A percentile compares a stretch with the other conserved stretches of the same genome.
Evolutionary conservation across 129 eudicot genomes (phyloP).

Genomic region (Cynara cardunculus): DNA sequence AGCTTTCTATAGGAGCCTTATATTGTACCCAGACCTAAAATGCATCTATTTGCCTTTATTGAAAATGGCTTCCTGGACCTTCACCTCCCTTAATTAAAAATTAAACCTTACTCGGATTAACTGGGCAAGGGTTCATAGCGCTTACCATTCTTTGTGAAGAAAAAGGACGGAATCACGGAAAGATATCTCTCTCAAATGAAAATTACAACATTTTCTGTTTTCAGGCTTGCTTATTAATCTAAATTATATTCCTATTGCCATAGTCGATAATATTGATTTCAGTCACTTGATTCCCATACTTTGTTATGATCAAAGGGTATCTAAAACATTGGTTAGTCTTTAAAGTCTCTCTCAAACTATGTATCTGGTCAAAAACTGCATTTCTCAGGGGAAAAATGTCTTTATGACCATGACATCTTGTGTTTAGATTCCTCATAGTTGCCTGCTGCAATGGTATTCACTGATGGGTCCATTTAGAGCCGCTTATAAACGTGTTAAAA

Average conservation of each 20-base stretch:
- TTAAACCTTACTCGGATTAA: no score
- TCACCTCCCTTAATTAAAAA: background rate
- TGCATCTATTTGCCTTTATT: constrained; percentile 1
- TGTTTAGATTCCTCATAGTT: background rate
- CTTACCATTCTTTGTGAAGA: background rate
- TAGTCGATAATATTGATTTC: background rate
- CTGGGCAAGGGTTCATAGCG: no score
- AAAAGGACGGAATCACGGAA: background rate
- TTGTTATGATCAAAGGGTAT: background rate
- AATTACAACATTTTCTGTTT: background rate
- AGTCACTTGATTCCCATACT: background rate
- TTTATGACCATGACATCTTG: background rate
- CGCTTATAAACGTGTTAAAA: background rate
- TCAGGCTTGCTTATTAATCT: background rate
- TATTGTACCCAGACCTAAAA: constrained; percentile 5
- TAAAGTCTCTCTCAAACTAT: background rate
- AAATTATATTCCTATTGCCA: background rate
- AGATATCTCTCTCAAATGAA: background rate
- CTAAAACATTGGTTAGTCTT: background rate
- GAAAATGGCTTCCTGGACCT: background rate
- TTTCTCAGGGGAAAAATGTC: background rate
- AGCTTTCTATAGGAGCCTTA: background rate
- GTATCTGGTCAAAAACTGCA: background rate
- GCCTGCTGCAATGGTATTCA: background rate
- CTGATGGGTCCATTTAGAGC: background rate